Conservation (phyloP, 176 grass and related monocot species). For the Secale cereale region DNA sequence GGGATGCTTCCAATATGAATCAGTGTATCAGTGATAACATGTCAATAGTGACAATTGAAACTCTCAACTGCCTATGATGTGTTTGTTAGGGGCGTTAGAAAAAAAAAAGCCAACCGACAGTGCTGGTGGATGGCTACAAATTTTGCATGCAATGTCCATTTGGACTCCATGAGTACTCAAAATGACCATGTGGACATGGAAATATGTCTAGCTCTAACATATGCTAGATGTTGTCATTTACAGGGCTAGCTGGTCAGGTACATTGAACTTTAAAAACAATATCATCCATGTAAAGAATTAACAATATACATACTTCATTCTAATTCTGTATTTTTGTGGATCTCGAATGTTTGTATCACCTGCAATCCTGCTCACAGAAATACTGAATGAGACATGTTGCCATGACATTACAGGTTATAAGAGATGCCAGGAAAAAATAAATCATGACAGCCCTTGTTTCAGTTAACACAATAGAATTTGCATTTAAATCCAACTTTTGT, state of each 20-base stretch:
- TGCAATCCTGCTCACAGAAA: neutral
- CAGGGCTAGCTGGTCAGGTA: neutral
- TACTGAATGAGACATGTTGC: neutral
- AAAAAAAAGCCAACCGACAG: too few relatives aligned
- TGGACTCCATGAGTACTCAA: too few relatives aligned
- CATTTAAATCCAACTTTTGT: neutral
- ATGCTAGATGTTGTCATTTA: neutral
- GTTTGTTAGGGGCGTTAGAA: too few relatives aligned
- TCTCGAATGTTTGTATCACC: neutral
- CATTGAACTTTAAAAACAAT: neutral
- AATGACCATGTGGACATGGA: too few relatives aligned
- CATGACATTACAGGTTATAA: neutral
- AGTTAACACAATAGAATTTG: neutral
- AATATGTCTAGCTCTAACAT: neutral
- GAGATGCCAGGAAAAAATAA: neutral
- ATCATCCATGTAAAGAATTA: neutral
- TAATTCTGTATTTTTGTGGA: neutral
- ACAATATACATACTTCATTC: neutral
- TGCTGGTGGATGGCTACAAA: too few relatives aligned
- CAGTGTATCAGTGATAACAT: too few relatives aligned
- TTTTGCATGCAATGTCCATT: too few relatives aligned
- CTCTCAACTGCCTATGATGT: too few relatives aligned
- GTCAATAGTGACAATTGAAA: too few relatives aligned
- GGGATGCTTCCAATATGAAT: too few relatives aligned
- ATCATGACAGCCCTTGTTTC: neutral